Conservation (phyloP, 2,329 filamentous ascomycete species). For the Phoma herbarum region DNA sequence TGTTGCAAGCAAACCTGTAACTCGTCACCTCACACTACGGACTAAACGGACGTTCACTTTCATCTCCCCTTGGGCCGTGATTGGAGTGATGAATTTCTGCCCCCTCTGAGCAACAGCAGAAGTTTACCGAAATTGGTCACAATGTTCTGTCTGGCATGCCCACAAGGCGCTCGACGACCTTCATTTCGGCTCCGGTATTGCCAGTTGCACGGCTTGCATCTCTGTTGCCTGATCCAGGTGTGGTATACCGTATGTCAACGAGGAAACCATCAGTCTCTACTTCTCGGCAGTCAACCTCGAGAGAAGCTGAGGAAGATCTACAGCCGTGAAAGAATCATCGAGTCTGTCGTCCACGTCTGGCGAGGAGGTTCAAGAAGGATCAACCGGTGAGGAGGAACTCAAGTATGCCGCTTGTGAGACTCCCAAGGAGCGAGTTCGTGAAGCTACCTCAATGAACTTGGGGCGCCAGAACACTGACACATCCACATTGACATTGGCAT, state of each 20-base stretch:
- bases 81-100: not conserved
- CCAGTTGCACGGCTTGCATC: not conserved
- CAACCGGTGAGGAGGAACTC: not conserved
- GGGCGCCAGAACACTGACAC: not conserved
- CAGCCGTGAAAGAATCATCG: not conserved
- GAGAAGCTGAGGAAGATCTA: not conserved
- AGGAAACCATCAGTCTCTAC: not conserved
- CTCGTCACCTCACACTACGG: not conserved
- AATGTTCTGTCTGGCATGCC: not conserved
- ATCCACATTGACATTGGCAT: not conserved
- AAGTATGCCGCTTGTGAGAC: not conserved
- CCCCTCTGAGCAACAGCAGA: not conserved
- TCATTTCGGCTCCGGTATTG: not conserved
- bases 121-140: not conserved
- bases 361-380: not conserved
- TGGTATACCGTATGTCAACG: not conserved
- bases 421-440: not conserved
- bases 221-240: not conserved
- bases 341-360: not conserved
- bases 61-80: not conserved
- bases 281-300: not conserved
- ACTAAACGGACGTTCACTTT: not conserved
- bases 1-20: not conserved
- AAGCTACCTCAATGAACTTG: not conserved
- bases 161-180: not conserved